Conservation (phyloP, 352 stramenopile genomes). For the Globisporangium acanthophoron region DNA sequence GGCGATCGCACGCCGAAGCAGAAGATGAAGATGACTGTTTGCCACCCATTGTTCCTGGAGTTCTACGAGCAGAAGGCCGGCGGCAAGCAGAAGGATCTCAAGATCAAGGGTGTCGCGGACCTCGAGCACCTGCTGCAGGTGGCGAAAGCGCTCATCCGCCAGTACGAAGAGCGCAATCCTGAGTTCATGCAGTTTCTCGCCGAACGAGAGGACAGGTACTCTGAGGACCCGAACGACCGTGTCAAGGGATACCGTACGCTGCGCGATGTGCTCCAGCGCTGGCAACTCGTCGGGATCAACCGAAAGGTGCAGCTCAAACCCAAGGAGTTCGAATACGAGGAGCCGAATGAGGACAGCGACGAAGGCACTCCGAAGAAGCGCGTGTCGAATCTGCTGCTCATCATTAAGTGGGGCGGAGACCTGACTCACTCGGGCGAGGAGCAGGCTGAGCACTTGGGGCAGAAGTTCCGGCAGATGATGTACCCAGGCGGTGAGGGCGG, state of each 20-base stretch:
- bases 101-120: constrained; percentile 83
- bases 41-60: constrained; percentile 85
- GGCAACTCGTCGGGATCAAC: constrained; percentile 96
- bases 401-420: constrained; percentile 99
- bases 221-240: constrained; percentile 62
- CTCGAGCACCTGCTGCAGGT: constrained; percentile 74
- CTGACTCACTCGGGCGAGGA: constrained; percentile 96
- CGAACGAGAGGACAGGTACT: constrained; percentile 49
- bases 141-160: constrained; percentile 64
- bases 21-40: constrained; percentile 98
- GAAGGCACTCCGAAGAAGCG: constrained; percentile 16
- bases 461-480: constrained; percentile 86
- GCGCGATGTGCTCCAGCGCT: constrained; percentile 95
- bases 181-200: constrained; percentile 61
- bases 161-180: constrained; percentile 54
- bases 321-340: constrained; percentile 42
- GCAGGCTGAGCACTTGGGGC: constrained; percentile 94
- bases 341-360: constrained; percentile 20
- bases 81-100: constrained; percentile 70
- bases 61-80: constrained; percentile 65
- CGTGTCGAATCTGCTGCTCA: constrained; percentile 93
- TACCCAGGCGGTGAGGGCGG: constrained; percentile 91
- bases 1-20: constrained; percentile 99
- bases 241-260: constrained; percentile 85
- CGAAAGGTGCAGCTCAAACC: constrained; percentile 96